Conservation (phyloP, 139 green algal genomes). For the Coelastrella sp. region DNA sequence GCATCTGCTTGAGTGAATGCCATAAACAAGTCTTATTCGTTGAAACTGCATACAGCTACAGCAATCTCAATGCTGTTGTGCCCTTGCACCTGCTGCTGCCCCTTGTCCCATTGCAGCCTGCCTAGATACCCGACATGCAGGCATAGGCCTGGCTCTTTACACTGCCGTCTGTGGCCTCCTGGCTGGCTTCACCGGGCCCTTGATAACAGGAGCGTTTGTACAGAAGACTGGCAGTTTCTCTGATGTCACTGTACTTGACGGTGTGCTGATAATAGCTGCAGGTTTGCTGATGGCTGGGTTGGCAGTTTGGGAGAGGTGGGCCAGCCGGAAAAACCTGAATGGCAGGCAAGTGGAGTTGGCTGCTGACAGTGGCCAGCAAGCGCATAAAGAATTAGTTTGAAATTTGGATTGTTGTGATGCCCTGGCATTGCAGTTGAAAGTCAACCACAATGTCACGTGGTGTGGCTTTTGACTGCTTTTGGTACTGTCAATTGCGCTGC, state of each 20-base stretch:
- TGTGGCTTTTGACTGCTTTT: too few relatives aligned
- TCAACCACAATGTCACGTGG: too few relatives aligned
- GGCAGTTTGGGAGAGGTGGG: slow-evolving; percentile 3
- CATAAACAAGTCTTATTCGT: too few relatives aligned
- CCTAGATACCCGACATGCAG: background rate
- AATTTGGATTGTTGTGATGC: too few relatives aligned
- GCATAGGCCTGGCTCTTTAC: slow-evolving; percentile 20
- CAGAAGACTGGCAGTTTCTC: slow-evolving; percentile 18
- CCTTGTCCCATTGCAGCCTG: background rate
- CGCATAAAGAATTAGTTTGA: too few relatives aligned
- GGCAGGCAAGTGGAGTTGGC: too few relatives aligned
- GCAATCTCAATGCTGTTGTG: background rate
- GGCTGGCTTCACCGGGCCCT: slow-evolving; percentile 9
- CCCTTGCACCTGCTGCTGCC: background rate
- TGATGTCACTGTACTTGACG: background rate
- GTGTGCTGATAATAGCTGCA: background rate
- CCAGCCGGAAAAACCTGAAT: background rate
- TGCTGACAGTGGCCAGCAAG: too few relatives aligned
- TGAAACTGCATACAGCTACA: background rate
- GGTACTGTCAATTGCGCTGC: too few relatives aligned
- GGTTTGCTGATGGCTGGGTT: slow-evolving; percentile 1
- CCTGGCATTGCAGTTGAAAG: too few relatives aligned
- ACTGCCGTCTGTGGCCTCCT: slow-evolving; percentile 7
- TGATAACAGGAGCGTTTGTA: slow-evolving; percentile 10
- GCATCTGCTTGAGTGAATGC: too few relatives aligned